Conservation (phyloP, 148 eudicot species). For the Rhododendron mucronatum region DNA sequence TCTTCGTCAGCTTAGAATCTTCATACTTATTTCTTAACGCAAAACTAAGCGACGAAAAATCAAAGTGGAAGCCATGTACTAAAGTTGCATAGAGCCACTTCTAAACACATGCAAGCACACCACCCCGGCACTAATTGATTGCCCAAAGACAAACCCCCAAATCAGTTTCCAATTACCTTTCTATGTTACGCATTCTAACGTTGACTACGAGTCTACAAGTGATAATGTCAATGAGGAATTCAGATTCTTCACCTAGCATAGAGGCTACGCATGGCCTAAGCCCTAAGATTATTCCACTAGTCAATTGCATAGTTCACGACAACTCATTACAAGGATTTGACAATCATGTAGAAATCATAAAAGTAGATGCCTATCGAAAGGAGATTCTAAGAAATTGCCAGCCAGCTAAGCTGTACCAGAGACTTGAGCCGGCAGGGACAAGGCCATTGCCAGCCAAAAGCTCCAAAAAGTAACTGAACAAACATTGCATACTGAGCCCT, state of each 20-base stretch:
- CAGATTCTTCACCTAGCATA: not conserved
- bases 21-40: not conserved
- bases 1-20: not conserved
- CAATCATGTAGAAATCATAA: not conserved
- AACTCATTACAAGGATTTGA: not conserved
- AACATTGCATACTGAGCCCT: not conserved
- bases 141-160: not conserved
- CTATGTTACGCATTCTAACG: too few relatives aligned
- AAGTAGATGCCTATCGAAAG: not conserved
- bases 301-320: not conserved
- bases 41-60: not conserved
- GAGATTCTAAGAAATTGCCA: not conserved
- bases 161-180: not conserved
- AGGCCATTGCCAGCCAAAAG: not conserved
- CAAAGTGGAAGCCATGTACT: not conserved
- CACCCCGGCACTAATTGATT: not conserved
- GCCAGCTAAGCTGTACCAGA: not conserved
- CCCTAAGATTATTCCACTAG: not conserved
- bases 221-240: not conserved
- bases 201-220: not conserved
- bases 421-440: not conserved
- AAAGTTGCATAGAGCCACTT: not conserved
- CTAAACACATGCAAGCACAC: not conserved
- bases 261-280: not conserved
- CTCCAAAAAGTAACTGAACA: not conserved